phyloP scores from a whole-genome alignment of 805 yeast genomes.

The Starmerella apis region DNA sequence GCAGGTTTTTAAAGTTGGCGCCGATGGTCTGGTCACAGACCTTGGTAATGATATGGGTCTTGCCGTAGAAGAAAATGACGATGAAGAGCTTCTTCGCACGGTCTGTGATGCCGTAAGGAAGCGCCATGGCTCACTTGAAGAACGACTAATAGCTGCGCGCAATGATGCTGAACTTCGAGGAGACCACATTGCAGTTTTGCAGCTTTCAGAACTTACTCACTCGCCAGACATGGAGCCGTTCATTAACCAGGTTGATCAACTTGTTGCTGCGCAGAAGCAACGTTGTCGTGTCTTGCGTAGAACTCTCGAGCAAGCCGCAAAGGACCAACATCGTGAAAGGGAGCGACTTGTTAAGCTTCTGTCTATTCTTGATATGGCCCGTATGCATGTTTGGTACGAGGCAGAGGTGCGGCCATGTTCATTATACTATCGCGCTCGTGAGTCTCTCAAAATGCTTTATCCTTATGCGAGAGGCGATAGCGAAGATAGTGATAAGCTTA shows the following conservation, averaged over 20 bases:
- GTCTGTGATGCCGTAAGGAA: constrained; percentile 17
- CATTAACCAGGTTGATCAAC: neutral
- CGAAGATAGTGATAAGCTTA: constrained; percentile 4
- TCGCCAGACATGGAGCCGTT: neutral
- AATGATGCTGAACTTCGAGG: constrained; percentile 20
- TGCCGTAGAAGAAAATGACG: neutral
- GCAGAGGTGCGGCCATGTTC: constrained; percentile 21
- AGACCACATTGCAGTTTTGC: constrained; percentile 13
- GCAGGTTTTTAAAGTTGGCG: constrained; percentile 31
- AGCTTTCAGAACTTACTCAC: constrained; percentile 6
- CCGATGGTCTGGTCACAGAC: constrained; percentile 28
- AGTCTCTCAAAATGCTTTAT: constrained; percentile 12
- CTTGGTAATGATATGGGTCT: constrained; percentile 24
- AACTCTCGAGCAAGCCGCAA: constrained; percentile 16
- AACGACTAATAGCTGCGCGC: constrained; percentile 11
- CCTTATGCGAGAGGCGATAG: constrained; percentile 8
- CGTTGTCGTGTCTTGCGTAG: constrained; percentile 9
- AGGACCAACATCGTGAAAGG: constrained; percentile 13
- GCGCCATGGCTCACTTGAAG: constrained; percentile 3
- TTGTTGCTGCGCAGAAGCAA: neutral
- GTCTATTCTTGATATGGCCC: constrained; percentile 13
- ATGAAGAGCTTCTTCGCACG: neutral
- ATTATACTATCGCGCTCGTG: constrained; percentile 14
- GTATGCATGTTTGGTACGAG: constrained; percentile 26
- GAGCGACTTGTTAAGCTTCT: constrained; percentile 14